Evolutionary conservation across 306 rosid species (phyloP).

Genomic region (Pueraria montana): DNA sequence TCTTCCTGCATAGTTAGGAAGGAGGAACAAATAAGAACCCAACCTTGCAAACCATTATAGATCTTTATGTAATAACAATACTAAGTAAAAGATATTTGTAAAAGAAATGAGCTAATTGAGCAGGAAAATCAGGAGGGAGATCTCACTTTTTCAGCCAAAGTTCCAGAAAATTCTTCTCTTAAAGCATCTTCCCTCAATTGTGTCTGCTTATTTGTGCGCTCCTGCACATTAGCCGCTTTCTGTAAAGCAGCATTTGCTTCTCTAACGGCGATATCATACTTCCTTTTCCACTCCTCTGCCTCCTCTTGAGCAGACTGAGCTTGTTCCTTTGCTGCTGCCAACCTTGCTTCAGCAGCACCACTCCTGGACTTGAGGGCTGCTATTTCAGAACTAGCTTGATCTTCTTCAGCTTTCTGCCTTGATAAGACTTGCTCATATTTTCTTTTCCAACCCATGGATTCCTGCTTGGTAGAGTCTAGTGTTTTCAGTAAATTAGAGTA

Average conservation of each 20-base stretch:
- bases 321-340: conserved; percentile 92
- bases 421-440: conserved; percentile 76
- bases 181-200: conserved; percentile 93
- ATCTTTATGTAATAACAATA: conserved; percentile 12
- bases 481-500: conserved; percentile 72
- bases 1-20: conserved; percentile 76
- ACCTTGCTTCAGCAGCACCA: conserved; percentile 92
- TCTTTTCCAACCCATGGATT: conserved; percentile 85
- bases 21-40: conserved; percentile 41
- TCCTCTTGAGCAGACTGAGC: conserved; percentile 96
- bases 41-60: background rate
- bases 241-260: conserved; percentile 91
- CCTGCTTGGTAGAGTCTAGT: conserved; percentile 81
- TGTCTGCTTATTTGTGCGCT: conserved; percentile 77
- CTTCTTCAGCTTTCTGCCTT: conserved; percentile 87
- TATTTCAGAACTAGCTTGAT: conserved; percentile 83
- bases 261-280: conserved; percentile 80
- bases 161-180: conserved; percentile 80
- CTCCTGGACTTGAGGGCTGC: conserved; percentile 82
- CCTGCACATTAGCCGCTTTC: conserved; percentile 88
- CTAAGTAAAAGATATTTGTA: conserved; percentile 23
- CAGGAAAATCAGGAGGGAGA: background rate
- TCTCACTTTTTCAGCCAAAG: conserved; percentile 83
- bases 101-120: conserved; percentile 8
- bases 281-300: conserved; percentile 97